These are phyloP conservation scores for Bipolaris bicolor DNA, from an alignment of 2,329 filamentous ascomycete genomes.

Conservation along the genomic window DNA sequence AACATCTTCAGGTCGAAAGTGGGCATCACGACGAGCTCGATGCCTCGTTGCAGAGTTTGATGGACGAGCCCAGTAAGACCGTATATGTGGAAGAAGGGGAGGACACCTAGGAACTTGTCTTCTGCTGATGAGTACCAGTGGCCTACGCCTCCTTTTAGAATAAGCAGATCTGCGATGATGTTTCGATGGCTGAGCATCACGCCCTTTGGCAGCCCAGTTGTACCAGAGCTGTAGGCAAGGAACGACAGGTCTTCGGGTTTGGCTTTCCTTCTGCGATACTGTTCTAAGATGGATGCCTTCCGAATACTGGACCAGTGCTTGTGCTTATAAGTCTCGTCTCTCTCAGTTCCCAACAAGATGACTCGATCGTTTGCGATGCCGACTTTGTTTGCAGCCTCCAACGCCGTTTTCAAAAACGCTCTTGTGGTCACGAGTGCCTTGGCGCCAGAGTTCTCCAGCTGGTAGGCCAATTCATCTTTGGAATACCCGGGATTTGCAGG, in stretches of 20 bases:
- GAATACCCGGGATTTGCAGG: slow-evolving; percentile 89
- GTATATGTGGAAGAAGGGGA: slow-evolving; percentile 93
- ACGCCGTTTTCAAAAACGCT: slow-evolving; percentile 66
- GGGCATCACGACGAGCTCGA: slow-evolving; percentile 71
- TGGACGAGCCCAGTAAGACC: slow-evolving; percentile 77
- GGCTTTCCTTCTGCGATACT: slow-evolving; percentile 63
- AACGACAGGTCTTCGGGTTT: slow-evolving; percentile 78
- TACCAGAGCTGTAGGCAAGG: slow-evolving; percentile 63
- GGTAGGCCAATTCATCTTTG: slow-evolving; percentile 78
- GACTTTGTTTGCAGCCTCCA: slow-evolving; percentile 70
- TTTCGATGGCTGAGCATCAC: slow-evolving; percentile 55
- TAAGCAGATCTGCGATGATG: slow-evolving; percentile 71
- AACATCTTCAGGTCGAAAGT: slow-evolving; percentile 82
- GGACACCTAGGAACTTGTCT: slow-evolving; percentile 76
- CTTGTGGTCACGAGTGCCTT: slow-evolving; percentile 77
- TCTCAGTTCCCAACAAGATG: slow-evolving; percentile 73
- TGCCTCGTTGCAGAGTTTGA: slow-evolving; percentile 68
- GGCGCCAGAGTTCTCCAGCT: slow-evolving; percentile 77
- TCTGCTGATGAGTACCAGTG: slow-evolving; percentile 68
- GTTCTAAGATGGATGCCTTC: slow-evolving; percentile 64
- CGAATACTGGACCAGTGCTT: slow-evolving; percentile 76
- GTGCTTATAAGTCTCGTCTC: slow-evolving; percentile 62
- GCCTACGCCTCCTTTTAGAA: slow-evolving; percentile 83
- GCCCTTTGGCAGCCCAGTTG: slow-evolving; percentile 54
- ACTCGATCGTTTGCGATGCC: slow-evolving; percentile 74